Evolutionary conservation across 352 stramenopile genomes (phyloP).

Genomic region (Pythium myriotylum): DNA sequence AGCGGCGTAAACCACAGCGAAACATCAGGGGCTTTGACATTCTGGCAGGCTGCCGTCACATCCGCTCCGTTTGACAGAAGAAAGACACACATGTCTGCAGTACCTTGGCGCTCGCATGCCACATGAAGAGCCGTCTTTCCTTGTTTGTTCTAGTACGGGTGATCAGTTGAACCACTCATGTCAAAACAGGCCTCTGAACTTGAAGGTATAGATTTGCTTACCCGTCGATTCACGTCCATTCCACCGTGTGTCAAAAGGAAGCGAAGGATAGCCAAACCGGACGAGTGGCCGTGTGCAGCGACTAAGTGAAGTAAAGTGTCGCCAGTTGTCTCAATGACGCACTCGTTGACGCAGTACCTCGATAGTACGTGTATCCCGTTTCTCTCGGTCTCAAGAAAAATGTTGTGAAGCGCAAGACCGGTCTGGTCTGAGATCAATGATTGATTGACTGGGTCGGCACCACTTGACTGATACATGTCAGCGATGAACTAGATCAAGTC

Average conservation of each 20-base stretch:
- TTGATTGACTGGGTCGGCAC: background rate
- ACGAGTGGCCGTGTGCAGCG: constrained; percentile 35
- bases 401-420: constrained; percentile 42
- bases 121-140: constrained; percentile 52
- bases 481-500: background rate
- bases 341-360: constrained; percentile 43
- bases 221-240: constrained; percentile 46
- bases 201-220: no score
- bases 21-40: constrained; percentile 35
- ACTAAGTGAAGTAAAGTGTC: constrained; percentile 55
- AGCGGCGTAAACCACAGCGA: constrained; percentile 48
- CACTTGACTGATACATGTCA: background rate
- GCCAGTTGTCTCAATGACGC: constrained; percentile 47
- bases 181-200: no score
- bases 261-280: constrained; percentile 38
- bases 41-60: constrained; percentile 44
- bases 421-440: constrained; percentile 28
- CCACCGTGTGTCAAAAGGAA: constrained; percentile 39
- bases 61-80: constrained; percentile 46
- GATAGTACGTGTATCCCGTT: constrained; percentile 39
- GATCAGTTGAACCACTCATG: constrained; percentile 2
- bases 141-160: constrained; percentile 45
- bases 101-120: constrained; percentile 41
- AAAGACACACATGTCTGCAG: constrained; percentile 38
- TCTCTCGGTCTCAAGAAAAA: constrained; percentile 40